Evolutionary conservation across 768 basidiomycete genomes (phyloP).

Genomic region (Inosperma sp.): DNA sequence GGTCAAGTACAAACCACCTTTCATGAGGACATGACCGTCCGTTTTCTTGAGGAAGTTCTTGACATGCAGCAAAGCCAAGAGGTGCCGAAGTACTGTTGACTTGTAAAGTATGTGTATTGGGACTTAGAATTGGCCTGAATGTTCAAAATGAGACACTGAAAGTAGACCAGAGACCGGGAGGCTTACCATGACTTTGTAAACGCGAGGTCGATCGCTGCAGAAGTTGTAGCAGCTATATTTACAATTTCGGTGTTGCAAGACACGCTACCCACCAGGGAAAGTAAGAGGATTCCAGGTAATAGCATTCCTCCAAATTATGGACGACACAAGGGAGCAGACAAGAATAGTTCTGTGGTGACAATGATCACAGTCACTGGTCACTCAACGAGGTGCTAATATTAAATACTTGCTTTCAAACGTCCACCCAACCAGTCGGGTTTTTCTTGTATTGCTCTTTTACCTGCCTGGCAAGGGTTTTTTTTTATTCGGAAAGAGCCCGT

Average conservation of each 20-base stretch:
- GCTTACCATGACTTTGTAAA: neutral
- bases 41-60: slow-evolving; percentile 21
- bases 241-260: slow-evolving; percentile 1
- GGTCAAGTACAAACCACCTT: slow-evolving; percentile 45
- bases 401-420: too few species aligned
- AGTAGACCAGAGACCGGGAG: neutral
- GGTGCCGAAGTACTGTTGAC: slow-evolving; percentile 41
- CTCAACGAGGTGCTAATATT: too few species aligned
- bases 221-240: neutral
- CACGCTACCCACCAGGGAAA: neutral
- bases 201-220: neutral
- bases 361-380: too few species aligned
- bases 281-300: neutral
- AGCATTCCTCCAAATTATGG: neutral
- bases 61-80: slow-evolving; percentile 27
- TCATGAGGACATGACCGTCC: slow-evolving; percentile 36
- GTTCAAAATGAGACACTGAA: neutral
- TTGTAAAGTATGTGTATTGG: slow-evolving; percentile 29
- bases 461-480: neutral
- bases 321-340: too few species aligned
- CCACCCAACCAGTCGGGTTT: too few species aligned
- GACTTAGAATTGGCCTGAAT: slow-evolving; percentile 38
- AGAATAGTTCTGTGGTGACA: too few species aligned
- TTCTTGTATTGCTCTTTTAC: neutral
- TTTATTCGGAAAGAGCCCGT: neutral